Evolutionary conservation across 805 yeast genomes (phyloP).

Genomic region (Nakazawaea wyomingensis): DNA sequence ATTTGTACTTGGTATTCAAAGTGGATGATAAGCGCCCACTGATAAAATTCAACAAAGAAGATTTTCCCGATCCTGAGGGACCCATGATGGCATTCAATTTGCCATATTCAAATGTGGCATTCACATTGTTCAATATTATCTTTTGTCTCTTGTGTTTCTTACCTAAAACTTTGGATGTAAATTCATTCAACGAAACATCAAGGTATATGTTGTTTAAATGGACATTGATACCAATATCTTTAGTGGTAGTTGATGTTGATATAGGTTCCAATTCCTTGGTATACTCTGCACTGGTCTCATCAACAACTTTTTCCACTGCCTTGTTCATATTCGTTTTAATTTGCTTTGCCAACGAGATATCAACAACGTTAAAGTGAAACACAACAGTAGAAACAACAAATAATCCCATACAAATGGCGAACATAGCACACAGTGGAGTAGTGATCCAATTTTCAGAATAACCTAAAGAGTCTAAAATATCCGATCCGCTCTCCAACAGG

Average conservation of each 20-base stretch:
- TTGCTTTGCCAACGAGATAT: constrained; percentile 37
- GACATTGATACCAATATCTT: constrained; percentile 18
- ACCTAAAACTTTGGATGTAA: neutral
- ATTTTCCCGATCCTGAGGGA: constrained; percentile 68
- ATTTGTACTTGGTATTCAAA: constrained; percentile 22
- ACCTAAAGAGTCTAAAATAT: constrained; percentile 53
- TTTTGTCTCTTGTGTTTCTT: constrained; percentile 17
- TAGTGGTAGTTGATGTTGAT: no score
- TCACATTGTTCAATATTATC: constrained; percentile 34
- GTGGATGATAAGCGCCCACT: constrained; percentile 46
- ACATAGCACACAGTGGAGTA: constrained; percentile 48
- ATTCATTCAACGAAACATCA: constrained; percentile 16
- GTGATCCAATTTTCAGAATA: constrained; percentile 53
- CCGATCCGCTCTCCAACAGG: constrained; percentile 47
- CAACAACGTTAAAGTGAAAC: constrained; percentile 39
- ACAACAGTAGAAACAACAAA: constrained; percentile 36
- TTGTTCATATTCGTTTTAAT: neutral
- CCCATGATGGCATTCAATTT: constrained; percentile 63
- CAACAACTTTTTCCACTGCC: neutral
- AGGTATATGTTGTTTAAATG: constrained; percentile 18
- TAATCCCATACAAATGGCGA: constrained; percentile 51
- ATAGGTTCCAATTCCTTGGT: constrained; percentile 3
- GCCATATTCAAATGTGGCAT: constrained; percentile 44
- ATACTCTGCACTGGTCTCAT: no score
- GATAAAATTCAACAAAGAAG: constrained; percentile 50